Base-by-base conservation (phyloP, 2,329 filamentous ascomycete species). In the Aspergillus costaricaensis region DNA sequence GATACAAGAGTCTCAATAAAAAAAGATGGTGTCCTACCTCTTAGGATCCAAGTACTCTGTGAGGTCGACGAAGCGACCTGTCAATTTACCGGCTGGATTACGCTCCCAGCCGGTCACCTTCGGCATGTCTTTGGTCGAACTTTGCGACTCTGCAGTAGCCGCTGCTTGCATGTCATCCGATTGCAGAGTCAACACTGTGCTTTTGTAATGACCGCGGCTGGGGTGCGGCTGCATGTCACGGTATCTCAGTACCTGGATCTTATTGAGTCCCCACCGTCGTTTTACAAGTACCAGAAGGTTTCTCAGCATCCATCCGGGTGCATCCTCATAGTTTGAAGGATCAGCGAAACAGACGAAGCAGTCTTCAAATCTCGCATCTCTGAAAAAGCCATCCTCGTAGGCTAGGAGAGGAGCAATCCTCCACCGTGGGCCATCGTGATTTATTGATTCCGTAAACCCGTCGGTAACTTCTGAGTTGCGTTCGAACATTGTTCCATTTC, bases 21-120 rank as follows among this genome's bases (percentile, higher is more conserved):
- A 10, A n/a, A 54, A 4, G 38, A 27, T 4, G n/a, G 14, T 30
- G 27, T 21, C 9, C 48, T 71, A 80, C 70, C 88, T 88, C 36
- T 85, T 82, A 6, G 95, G 94, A 72, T 99, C 93, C 90, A 99
- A 94, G 69, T 96, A 96, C 69, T 95, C 92, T 19, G 90, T 90
- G 8, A 99, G 82, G 70, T 96, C 92, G 14, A 92, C 91, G 17
- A 89, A 85, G 66, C 91, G 88, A 15, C 91, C 88, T 17, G 86
- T 86, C 17, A 98, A 81, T 72, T 96, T 96, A 25, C 90, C 89
- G 23, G 85, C 83, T 17, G 86, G 83, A 63, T 92, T 92, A 56
- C 94, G 87, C 77, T 98, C 95, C 95, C 95, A 99, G 21, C 95
- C 95, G 1, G 93, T 96, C 10, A 95, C 88, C 74, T 96, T 97